A percentile compares a stretch with the other conserved stretches of the same genome.
Conservation (phyloP, 192 early-diverging fungal genomes). For the Umbelopsis sp. region DNA sequence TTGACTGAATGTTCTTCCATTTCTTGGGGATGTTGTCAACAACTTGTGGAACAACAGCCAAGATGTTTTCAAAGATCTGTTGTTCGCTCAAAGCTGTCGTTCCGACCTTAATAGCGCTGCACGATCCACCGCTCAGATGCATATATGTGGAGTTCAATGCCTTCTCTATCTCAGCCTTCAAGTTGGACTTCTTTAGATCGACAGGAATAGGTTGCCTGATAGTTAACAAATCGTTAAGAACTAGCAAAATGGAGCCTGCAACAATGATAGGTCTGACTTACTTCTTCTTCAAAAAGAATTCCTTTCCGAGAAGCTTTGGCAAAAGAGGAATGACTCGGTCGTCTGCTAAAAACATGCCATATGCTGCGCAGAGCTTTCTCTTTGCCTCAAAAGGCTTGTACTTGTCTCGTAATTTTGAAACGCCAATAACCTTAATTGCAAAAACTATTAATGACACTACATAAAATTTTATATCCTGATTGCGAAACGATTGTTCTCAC, state of each 20-base stretch:
- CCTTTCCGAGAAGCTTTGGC: conserved; percentile 79
- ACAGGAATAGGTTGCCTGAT: conserved; percentile 73
- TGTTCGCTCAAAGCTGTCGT: conserved; percentile 55
- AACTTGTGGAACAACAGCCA: conserved; percentile 59
- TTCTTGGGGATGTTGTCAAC: conserved; percentile 70
- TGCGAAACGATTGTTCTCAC: conserved; percentile 26
- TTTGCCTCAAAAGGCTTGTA: conserved; percentile 82
- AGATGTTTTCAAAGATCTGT: conserved; percentile 79
- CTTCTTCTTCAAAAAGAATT: conserved; percentile 85
- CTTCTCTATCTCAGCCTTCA: conserved; percentile 63
- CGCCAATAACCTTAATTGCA: conserved; percentile 64
- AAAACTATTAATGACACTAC: too few species aligned
- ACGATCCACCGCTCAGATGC: conserved; percentile 30
- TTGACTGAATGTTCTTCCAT: conserved; percentile 84
- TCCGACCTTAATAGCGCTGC: conserved; percentile 76
- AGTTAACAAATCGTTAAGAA: background rate
- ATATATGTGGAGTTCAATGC: conserved; percentile 66
- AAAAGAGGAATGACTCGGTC: conserved; percentile 74
- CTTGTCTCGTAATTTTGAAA: conserved; percentile 77
- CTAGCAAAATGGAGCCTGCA: conserved; percentile 16
- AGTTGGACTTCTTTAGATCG: conserved; percentile 56
- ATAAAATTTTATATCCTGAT: too few species aligned
- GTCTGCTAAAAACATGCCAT: conserved; percentile 90
- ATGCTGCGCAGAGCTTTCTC: conserved; percentile 70
- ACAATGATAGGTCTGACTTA: conserved; percentile 43